Conservation (phyloP, 1,139 yeast genomes). For the Eremothecium coryli region DNA sequence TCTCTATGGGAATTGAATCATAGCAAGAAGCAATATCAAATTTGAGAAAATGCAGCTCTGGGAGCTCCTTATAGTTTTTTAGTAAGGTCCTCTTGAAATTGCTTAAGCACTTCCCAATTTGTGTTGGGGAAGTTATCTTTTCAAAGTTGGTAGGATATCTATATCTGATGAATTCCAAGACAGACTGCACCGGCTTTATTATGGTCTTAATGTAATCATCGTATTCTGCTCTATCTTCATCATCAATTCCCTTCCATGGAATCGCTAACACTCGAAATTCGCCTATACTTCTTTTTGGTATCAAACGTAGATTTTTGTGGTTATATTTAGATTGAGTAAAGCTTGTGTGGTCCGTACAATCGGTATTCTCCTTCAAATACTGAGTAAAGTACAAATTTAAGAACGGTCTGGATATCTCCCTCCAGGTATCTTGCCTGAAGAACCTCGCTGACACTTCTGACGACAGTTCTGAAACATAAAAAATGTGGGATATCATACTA, state of each 20-base stretch:
- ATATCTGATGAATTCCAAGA: slow-evolving; percentile 27
- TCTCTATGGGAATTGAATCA: slow-evolving; percentile 56
- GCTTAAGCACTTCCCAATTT: slow-evolving; percentile 30
- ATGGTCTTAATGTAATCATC: slow-evolving; percentile 25
- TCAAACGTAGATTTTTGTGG: slow-evolving; percentile 36
- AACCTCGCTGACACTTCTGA: slow-evolving; percentile 36
- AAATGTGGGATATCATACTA: slow-evolving; percentile 44
- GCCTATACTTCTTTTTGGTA: slow-evolving; percentile 43
- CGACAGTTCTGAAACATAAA: slow-evolving; percentile 58
- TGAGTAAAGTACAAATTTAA: slow-evolving; percentile 33
- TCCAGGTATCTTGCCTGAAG: slow-evolving; percentile 60
- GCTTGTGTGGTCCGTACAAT: slow-evolving; percentile 25
- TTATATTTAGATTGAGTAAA: slow-evolving; percentile 20
- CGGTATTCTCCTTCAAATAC: slow-evolving; percentile 27
- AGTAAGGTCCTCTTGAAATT: slow-evolving; percentile 27
- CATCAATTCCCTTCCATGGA: slow-evolving; percentile 35
- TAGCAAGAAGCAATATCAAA: slow-evolving; percentile 76
- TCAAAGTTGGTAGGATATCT: slow-evolving; percentile 18
- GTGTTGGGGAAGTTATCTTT: slow-evolving; percentile 30
- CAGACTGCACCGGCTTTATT: slow-evolving; percentile 35
- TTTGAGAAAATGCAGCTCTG: slow-evolving; percentile 46
- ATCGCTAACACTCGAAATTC: slow-evolving; percentile 54
- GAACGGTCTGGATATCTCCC: slow-evolving; percentile 36
- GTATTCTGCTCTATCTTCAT: slow-evolving; percentile 26
- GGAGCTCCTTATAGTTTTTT: slow-evolving; percentile 23